Percentiles rank a stretch among this genome's conserved stretches.
phyloP scores from a whole-genome alignment of 208 protist species.

The Entamoeba dispar region DNA sequence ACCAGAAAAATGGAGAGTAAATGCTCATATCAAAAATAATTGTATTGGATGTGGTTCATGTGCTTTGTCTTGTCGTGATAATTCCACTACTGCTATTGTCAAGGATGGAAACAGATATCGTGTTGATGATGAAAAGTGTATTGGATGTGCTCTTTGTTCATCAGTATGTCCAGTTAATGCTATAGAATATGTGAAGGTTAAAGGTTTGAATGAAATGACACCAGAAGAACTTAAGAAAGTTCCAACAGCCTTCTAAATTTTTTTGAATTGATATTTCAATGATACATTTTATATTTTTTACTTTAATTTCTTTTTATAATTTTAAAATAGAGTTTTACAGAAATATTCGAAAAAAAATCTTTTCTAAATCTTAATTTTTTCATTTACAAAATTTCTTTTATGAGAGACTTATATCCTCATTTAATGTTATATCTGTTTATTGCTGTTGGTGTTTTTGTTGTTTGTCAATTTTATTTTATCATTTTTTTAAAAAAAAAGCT shows the following conservation, averaged over 20 bases:
- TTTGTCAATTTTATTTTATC: too few species aligned
- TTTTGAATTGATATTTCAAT: too few species aligned
- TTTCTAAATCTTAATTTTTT: too few species aligned
- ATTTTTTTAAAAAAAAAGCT: too few species aligned
- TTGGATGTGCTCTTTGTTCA: constrained; percentile 7
- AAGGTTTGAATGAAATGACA: background rate
- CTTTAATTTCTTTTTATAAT: too few species aligned
- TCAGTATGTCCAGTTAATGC: background rate
- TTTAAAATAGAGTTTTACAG: too few species aligned
- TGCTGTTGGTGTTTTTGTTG: too few species aligned
- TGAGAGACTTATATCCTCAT: too few species aligned
- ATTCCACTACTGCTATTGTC: background rate
- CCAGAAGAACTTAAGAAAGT: background rate
- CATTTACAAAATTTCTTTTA: too few species aligned
- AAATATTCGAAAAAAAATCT: too few species aligned
- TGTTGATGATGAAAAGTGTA: background rate
- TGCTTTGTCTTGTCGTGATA: background rate
- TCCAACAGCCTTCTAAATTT: background rate
- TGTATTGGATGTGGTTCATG: constrained; percentile 5
- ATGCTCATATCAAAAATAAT: background rate
- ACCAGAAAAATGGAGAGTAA: background rate
- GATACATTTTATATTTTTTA: too few species aligned
- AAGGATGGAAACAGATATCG: background rate
- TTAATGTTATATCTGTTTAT: too few species aligned
- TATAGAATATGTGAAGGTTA: background rate